Conservation (phyloP, 2,329 filamentous ascomycete species). For the Cadophora luteo-olivacea region DNA sequence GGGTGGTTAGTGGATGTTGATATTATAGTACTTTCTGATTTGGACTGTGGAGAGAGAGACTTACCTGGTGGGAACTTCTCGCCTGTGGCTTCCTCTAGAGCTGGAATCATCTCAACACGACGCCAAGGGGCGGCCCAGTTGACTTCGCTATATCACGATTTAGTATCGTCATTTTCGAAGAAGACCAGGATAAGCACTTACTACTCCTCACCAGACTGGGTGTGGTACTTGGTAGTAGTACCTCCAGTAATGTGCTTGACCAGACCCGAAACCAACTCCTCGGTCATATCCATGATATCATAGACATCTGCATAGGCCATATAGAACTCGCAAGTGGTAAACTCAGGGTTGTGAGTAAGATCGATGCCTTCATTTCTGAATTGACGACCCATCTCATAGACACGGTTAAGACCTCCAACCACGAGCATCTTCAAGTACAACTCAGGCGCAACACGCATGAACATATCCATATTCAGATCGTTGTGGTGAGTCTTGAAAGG, state of each 20-base stretch:
- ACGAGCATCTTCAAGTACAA: conserved; percentile 95
- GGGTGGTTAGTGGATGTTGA: not conserved
- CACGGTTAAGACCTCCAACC: conserved; percentile 90
- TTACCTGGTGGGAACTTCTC: conserved; percentile 79
- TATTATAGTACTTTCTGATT: not conserved
- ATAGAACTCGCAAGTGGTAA: conserved; percentile 98
- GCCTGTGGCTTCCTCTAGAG: conserved; percentile 85
- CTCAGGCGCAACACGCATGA: conserved; percentile 93
- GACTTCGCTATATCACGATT: conserved; percentile 52
- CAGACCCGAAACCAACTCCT: conserved; percentile 88
- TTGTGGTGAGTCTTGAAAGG: conserved; percentile 97
- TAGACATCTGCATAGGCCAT: conserved; percentile 91
- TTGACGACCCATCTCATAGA: conserved; percentile 94
- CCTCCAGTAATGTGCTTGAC: conserved; percentile 89
- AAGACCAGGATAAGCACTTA: conserved; percentile 47
- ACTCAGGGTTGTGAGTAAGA: conserved; percentile 96
- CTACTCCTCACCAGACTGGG: conserved; percentile 83
- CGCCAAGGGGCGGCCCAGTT: conserved; percentile 98
- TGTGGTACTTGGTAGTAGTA: conserved; percentile 86
- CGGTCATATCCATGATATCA: conserved; percentile 89
- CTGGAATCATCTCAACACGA: conserved; percentile 93
- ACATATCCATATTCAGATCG: conserved; percentile 92
- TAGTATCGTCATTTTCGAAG: not conserved
- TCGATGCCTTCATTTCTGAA: conserved; percentile 95
- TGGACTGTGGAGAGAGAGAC: not conserved